Evolutionary conservation across 305 asterid genomes (phyloP).

Genomic region (Rubia tinctorum): DNA sequence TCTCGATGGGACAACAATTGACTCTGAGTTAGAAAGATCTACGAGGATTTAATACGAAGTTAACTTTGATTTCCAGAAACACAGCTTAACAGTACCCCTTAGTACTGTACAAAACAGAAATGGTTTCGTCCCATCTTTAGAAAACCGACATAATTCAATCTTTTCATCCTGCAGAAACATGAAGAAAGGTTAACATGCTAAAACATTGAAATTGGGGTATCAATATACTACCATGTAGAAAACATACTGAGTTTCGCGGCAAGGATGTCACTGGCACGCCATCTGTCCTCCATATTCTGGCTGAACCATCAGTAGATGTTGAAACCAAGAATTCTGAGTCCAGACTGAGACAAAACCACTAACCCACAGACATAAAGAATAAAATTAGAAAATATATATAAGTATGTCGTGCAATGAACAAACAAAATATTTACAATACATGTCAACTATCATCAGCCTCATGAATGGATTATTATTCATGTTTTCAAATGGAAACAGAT

Average conservation of each 20-base stretch:
- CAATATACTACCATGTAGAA: background rate
- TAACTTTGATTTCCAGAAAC: constrained; percentile 3
- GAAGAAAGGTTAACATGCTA: constrained; percentile 19
- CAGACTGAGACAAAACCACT: constrained; percentile 43
- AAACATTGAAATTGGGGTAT: constrained; percentile 10
- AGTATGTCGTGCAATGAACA: background rate
- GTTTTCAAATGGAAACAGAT: background rate
- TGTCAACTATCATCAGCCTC: background rate
- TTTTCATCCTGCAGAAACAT: constrained; percentile 66
- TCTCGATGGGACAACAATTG: constrained; percentile 13
- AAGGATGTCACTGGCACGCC: constrained; percentile 77
- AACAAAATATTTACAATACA: background rate
- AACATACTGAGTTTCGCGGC: constrained; percentile 68
- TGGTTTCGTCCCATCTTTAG: constrained; percentile 95
- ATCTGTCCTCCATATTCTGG: constrained; percentile 90
- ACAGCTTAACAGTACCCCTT: constrained; percentile 43
- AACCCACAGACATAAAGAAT: constrained; percentile 8
- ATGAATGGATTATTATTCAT: background rate
- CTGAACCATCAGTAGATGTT: constrained; percentile 90
- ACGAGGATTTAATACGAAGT: constrained; percentile 2
- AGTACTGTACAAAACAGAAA: constrained; percentile 77
- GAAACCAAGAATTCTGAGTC: constrained; percentile 91
- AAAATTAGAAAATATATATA: constrained; percentile 18
- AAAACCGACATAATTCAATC: constrained; percentile 84
- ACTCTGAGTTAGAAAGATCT: constrained; percentile 20